Base-by-base conservation (phyloP, 345 rosid species). In the Heritiera littoralis region DNA sequence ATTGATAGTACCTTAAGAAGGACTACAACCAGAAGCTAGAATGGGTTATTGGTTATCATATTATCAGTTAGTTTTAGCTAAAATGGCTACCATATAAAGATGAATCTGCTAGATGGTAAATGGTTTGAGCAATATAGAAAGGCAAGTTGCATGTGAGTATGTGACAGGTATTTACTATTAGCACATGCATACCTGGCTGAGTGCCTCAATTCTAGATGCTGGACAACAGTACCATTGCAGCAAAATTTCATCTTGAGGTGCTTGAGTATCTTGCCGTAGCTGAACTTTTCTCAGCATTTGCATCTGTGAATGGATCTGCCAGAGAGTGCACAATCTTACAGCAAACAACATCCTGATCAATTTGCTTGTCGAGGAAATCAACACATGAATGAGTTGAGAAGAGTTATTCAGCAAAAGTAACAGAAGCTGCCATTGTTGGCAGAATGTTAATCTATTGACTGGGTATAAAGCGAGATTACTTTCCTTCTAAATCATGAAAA, bases 191-290 rank as follows among this genome's bases (percentile, higher is more conserved):
- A 87, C 92, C 91, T 89, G 89, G 66, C 38, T 3, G 38, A 3
- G 3, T 35, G 38, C 3, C 92, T 91, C 77, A 89, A 60, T 46
- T 89, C 90, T 78, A 88, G 83, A 78, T 86, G 91, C 78, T 86
- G 87, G 38, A 35, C 38, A 35, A 35, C 38, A 35, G 38, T 89
- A 72, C 87, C 92, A 83, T 88, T 89, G 82, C 92, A 88, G 81
- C 90, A 89, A 75, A 88, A 89, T 51, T 88, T 86, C 79, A 88
- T 88, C 85, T 89, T 89, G 8, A 89, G 88, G 76, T 88, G 90
- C 82, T 89, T 89, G 56, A 89, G 87, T 28, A 88, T 89, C 84
- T 84, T 89, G 77, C 59, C 85, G 60, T 89, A 89, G 86, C 89
- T 86, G 61, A 84, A 89, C 75, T 88, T 86, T 89, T 86, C 72